phyloP scores from a whole-genome alignment of 225 moss, liverwort and hornwort genomes.

The Antitrichia curtipendula region DNA sequence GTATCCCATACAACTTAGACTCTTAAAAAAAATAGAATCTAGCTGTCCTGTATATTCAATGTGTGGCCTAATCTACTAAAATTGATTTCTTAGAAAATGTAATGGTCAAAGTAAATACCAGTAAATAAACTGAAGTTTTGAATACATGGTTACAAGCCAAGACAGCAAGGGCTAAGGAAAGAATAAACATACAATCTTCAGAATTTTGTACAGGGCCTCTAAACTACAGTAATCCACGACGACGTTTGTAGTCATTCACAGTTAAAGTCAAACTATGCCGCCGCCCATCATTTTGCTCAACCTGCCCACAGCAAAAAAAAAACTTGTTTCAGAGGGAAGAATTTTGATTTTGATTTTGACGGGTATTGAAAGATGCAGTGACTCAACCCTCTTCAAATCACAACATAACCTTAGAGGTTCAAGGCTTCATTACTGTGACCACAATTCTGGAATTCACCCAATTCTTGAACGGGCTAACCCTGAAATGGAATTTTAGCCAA shows the following conservation, averaged over 20 bases:
- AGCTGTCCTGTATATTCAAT: no score
- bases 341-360: background rate
- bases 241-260: conserved; percentile 94
- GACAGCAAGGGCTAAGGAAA: background rate
- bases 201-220: background rate
- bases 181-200: background rate
- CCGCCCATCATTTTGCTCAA: conserved; percentile 84
- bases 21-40: no score
- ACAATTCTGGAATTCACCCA: background rate
- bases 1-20: no score
- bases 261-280: conserved; percentile 89
- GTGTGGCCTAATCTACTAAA: no score
- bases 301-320: conserved; percentile 9
- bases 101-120: no score
- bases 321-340: background rate
- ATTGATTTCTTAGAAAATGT: no score
- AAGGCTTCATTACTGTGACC: background rate
- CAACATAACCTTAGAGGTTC: background rate
- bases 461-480: background rate
- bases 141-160: no score
- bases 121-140: no score
- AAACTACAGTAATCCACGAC: conserved; percentile 73
- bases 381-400: background rate
- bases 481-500: background rate
- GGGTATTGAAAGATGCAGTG: background rate